These are phyloP conservation scores for Mortierella sp. DNA, from an alignment of 371 early-diverging fungal species.

Conservation along the genomic window DNA sequence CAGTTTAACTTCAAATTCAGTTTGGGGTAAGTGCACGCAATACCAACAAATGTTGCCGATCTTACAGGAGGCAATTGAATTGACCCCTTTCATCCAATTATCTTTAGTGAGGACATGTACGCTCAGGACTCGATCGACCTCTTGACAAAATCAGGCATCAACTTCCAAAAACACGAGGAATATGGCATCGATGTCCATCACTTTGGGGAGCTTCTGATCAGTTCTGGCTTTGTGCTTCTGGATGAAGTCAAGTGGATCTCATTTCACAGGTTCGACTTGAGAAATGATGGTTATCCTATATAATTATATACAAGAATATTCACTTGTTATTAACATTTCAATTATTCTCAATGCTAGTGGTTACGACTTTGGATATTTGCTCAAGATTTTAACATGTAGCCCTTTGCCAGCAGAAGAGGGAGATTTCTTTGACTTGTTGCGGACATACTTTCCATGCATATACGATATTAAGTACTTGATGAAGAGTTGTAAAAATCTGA, in stretches of 20 bases:
- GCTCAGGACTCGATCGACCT: slow-evolving; percentile 99
- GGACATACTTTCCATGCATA: slow-evolving; percentile 96
- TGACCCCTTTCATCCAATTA: neutral
- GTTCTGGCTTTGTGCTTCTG: slow-evolving; percentile 96
- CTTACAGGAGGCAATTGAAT: neutral
- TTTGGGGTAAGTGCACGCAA: slow-evolving; percentile 67
- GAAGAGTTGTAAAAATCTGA: slow-evolving; percentile 95
- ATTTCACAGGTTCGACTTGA: slow-evolving; percentile 89
- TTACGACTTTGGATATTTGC: slow-evolving; percentile 99
- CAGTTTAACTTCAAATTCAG: slow-evolving; percentile 99
- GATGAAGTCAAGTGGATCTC: slow-evolving; percentile 98
- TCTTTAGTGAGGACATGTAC: slow-evolving; percentile 96
- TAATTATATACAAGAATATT: slow-evolving; percentile 9
- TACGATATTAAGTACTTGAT: slow-evolving; percentile 99
- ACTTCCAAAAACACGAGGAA: slow-evolving; percentile 97
- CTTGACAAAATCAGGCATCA: slow-evolving; percentile 96
- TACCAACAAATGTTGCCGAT: neutral
- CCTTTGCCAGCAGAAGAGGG: slow-evolving; percentile 94
- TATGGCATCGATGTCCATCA: slow-evolving; percentile 98
- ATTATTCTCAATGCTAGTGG: slow-evolving; percentile 67
- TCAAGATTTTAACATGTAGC: slow-evolving; percentile 95
- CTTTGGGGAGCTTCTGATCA: slow-evolving; percentile 98
- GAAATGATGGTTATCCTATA: no score
- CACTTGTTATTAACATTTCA: neutral
- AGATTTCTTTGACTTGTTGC: slow-evolving; percentile 96